phyloP scores from a whole-genome alignment of 148 eudicot genomes.

The Cornus florida region DNA sequence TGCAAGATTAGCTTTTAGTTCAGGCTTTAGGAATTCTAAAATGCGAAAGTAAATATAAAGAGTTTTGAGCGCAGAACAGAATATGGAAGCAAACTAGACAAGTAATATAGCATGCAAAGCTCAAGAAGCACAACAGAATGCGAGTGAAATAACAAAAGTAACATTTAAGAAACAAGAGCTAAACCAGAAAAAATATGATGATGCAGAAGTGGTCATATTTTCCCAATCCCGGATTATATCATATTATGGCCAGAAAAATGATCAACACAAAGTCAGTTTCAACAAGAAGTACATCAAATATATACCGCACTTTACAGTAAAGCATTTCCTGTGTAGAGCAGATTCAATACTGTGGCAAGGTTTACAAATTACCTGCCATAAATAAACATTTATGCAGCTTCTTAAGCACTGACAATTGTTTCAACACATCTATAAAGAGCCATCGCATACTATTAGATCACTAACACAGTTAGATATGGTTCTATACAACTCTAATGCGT shows the following conservation, averaged over 20 bases:
- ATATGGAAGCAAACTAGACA: neutral
- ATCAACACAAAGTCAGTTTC: too few relatives aligned
- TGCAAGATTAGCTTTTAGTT: conserved; percentile 12
- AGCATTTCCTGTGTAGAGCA: neutral
- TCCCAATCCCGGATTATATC: too few relatives aligned
- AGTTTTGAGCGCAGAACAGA: neutral
- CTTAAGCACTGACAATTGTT: neutral
- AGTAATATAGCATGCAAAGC: neutral
- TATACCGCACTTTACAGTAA: neutral
- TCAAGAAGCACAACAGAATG: neutral
- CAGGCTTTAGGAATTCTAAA: neutral
- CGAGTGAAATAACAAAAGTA: neutral
- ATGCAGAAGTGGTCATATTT: too few relatives aligned
- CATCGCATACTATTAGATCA: neutral
- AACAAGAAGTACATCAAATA: neutral
- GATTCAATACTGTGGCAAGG: neutral
- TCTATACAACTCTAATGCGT: neutral
- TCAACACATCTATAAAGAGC: neutral
- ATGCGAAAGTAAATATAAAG: neutral
- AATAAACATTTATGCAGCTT: neutral
- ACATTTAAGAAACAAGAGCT: too few relatives aligned
- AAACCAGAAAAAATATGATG: too few relatives aligned
- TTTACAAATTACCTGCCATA: neutral
- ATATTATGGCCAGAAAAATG: too few relatives aligned
- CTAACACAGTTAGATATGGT: neutral